These are phyloP conservation scores for Porcisia hertigi DNA, from an alignment of 208 protist species.

Conservation along the genomic window DNA sequence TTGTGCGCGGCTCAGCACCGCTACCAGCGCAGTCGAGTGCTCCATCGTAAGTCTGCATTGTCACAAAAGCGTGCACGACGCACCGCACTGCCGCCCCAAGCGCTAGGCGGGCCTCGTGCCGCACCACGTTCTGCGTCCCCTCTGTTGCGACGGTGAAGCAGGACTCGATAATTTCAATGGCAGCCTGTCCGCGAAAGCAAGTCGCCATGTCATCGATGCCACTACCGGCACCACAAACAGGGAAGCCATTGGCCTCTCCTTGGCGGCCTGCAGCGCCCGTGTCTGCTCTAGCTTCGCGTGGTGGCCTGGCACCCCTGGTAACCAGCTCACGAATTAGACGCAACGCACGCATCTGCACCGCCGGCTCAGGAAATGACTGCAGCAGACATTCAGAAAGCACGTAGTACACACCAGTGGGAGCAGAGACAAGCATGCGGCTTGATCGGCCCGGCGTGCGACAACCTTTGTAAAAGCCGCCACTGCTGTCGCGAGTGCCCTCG, in stretches of 20 bases:
- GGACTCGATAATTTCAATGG: conserved; percentile 50
- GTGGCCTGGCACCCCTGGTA: conserved; percentile 1
- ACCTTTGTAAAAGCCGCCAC: not conserved
- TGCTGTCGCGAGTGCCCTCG: not conserved
- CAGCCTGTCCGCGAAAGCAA: conserved; percentile 35
- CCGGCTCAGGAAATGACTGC: conserved; percentile 35
- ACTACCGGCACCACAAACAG: not conserved
- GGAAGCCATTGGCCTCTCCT: not conserved
- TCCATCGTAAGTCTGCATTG: conserved; percentile 13
- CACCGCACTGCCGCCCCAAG: conserved; percentile 20
- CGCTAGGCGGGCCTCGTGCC: conserved; percentile 18
- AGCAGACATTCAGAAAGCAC: conserved; percentile 42
- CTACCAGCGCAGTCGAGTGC: not conserved
- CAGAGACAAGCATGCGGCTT: conserved; percentile 13
- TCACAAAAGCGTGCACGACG: conserved; percentile 25
- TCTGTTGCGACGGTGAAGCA: conserved; percentile 44
- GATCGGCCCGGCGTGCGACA: conserved; percentile 11
- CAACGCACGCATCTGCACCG: conserved; percentile 44
- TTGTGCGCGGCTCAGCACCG: conserved; percentile 5
- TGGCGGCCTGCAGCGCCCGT: not conserved
- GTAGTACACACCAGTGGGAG: conserved; percentile 32
- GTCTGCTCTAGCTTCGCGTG: not conserved
- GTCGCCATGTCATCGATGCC: not conserved
- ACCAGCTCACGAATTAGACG: conserved; percentile 41
- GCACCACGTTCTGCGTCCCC: conserved; percentile 37